Evolutionary conservation across 768 basidiomycete species (phyloP).

Genomic region (Kwoniella dejecticola): DNA sequence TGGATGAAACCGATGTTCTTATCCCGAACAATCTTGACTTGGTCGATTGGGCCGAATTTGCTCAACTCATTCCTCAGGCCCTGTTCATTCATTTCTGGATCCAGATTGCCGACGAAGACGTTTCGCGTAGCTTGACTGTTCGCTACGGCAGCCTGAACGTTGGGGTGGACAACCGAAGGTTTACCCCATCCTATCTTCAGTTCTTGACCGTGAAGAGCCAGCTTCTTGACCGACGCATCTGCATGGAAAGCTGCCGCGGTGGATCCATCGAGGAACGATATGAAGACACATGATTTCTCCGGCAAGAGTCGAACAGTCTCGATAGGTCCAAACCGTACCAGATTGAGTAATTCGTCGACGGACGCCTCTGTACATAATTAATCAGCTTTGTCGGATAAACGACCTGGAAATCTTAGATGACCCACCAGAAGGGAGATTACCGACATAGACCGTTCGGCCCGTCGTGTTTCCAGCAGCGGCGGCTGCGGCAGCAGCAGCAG

Average conservation of each 20-base stretch:
- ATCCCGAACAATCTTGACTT: slow-evolving; percentile 98
- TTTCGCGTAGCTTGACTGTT: slow-evolving; percentile 93
- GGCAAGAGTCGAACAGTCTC: slow-evolving; percentile 92
- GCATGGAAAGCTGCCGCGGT: slow-evolving; percentile 97
- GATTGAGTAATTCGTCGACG: slow-evolving; percentile 94
- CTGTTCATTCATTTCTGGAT: slow-evolving; percentile 87
- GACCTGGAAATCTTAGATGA: not conserved
- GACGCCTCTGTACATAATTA: slow-evolving; percentile 66
- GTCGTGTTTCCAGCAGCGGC: slow-evolving; percentile 62
- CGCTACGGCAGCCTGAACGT: slow-evolving; percentile 82
- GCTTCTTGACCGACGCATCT: slow-evolving; percentile 91
- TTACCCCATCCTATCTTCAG: slow-evolving; percentile 99
- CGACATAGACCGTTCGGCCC: slow-evolving; percentile 93
- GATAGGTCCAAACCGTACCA: slow-evolving; percentile 96
- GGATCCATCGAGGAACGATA: slow-evolving; percentile 91
- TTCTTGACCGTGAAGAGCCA: slow-evolving; percentile 89
- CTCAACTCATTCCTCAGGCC: slow-evolving; percentile 86
- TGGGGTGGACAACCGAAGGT: slow-evolving; percentile 80
- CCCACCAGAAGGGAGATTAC: slow-evolving; percentile 77
- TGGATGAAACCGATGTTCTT: slow-evolving; percentile 99
- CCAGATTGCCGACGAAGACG: slow-evolving; percentile 92
- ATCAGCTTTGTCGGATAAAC: not conserved
- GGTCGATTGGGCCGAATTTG: slow-evolving; percentile 93
- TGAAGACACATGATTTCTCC: slow-evolving; percentile 96
- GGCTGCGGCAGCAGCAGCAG: slow-evolving; percentile 76